Evolutionary conservation across 306 rosid species (phyloP).

Genomic region (Erythrophleum fordii): DNA sequence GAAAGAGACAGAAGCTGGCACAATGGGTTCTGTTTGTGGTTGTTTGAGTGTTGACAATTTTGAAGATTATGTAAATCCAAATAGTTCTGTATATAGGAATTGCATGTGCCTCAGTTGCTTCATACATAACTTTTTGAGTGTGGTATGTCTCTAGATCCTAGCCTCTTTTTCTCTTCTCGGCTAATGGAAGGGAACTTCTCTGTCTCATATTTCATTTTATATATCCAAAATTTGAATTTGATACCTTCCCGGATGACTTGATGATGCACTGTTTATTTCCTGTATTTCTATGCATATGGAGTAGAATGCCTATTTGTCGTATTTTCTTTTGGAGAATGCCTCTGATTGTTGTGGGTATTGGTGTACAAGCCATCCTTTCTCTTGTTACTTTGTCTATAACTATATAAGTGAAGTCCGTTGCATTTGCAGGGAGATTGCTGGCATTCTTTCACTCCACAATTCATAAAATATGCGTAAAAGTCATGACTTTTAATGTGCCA

Average conservation of each 20-base stretch:
- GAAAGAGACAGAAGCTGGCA: conserved; percentile 55
- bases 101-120: conserved; percentile 82
- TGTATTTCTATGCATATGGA: neutral
- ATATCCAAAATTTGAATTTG: conserved; percentile 15
- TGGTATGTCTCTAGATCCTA: conserved; percentile 54
- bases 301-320: neutral
- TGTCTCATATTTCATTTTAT: neutral
- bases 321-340: neutral
- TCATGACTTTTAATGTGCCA: conserved; percentile 2
- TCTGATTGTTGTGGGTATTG: conserved; percentile 22
- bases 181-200: neutral
- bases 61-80: conserved; percentile 90
- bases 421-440: conserved; percentile 17
- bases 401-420: neutral
- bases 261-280: neutral
- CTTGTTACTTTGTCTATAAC: neutral
- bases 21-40: conserved; percentile 95
- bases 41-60: conserved; percentile 70
- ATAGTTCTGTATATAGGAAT: conserved; percentile 72
- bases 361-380: conserved; percentile 25
- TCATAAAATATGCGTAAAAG: conserved; percentile 21
- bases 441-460: neutral
- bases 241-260: neutral
- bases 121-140: conserved; percentile 67
- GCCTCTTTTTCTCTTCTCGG: conserved; percentile 28